Conservation (phyloP, 2,329 filamentous ascomycete species). For the Aureobasidium sp. region DNA sequence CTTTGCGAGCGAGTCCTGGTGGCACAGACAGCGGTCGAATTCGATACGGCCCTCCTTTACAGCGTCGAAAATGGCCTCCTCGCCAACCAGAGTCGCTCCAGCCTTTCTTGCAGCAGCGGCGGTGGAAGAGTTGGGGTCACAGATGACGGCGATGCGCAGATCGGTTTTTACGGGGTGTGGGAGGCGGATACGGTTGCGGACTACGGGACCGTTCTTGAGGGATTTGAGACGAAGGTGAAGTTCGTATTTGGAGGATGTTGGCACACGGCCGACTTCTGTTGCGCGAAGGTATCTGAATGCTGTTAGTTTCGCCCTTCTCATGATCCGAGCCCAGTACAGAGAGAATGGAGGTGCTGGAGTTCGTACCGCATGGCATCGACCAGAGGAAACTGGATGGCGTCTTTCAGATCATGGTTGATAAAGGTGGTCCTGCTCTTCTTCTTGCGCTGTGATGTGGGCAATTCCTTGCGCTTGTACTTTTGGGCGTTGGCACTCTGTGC, state of each 20-base stretch:
- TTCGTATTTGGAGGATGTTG: constrained; percentile 76
- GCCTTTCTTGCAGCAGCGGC: constrained; percentile 66
- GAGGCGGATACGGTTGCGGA: constrained; percentile 80
- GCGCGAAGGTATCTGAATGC: constrained; percentile 74
- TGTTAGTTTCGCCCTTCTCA: not conserved
- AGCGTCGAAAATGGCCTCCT: constrained; percentile 74
- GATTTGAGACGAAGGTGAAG: constrained; percentile 75
- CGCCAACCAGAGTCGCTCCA: constrained; percentile 76
- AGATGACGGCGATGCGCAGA: constrained; percentile 82
- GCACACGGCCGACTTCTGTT: constrained; percentile 76
- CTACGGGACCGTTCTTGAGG: constrained; percentile 72
- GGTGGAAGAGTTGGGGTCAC: constrained; percentile 67
- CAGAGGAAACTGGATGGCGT: constrained; percentile 67
- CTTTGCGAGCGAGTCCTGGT: constrained; percentile 66
- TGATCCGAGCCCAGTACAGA: not conserved
- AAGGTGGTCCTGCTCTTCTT: constrained; percentile 61
- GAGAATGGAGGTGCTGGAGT: not conserved
- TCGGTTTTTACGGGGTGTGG: constrained; percentile 87
- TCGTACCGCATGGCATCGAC: constrained; percentile 85
- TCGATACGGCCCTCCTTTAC: constrained; percentile 69
- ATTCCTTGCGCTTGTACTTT: constrained; percentile 37
- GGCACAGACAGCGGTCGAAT: constrained; percentile 86
- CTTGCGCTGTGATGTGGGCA: constrained; percentile 48
- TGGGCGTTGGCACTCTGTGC: constrained; percentile 31
- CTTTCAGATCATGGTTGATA: constrained; percentile 53